phyloP scores from a whole-genome alignment of 495 filamentous ascomycete genomes.

The Aspergillus nidulans region DNA sequence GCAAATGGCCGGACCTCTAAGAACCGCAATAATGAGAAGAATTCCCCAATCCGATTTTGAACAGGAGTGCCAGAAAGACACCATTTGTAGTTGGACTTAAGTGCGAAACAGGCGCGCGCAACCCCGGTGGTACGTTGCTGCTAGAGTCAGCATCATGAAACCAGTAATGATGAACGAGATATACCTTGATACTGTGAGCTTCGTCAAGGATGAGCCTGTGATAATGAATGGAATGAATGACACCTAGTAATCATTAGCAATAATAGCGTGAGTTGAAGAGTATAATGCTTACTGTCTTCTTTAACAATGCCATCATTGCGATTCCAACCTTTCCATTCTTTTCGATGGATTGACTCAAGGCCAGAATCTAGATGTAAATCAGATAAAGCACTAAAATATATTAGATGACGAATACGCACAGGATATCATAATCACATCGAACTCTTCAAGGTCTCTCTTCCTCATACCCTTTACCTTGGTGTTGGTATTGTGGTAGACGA shows the following conservation, averaged over 20 bases:
- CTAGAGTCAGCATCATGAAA: constrained; percentile 21
- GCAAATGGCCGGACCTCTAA: constrained; percentile 83
- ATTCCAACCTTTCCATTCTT: constrained; percentile 86
- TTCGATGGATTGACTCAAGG: constrained; percentile 84
- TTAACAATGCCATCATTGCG: constrained; percentile 70
- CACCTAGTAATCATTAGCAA: constrained; percentile 24
- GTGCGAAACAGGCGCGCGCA: constrained; percentile 88
- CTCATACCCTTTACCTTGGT: constrained; percentile 70
- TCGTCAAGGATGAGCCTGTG: constrained; percentile 94
- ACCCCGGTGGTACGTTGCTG: constrained; percentile 75
- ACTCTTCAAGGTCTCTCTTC: constrained; percentile 68
- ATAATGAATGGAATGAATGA: constrained; percentile 80
- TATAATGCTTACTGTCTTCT: constrained; percentile 60
- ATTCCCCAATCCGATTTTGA: constrained; percentile 95
- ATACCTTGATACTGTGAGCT: constrained; percentile 88
- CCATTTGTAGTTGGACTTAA: constrained; percentile 84
- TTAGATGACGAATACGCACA: constrained; percentile 28
- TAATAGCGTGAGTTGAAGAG: background rate
- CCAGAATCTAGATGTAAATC: constrained; percentile 59
- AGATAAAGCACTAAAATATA: constrained; percentile 10
- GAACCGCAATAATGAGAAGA: constrained; percentile 92
- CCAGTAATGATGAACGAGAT: background rate
- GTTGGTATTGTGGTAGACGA: constrained; percentile 86
- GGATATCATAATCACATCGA: constrained; percentile 93
- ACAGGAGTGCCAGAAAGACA: constrained; percentile 92